These are phyloP conservation scores for Wallacemonas collosoma DNA, from an alignment of 208 protist genomes.

Conservation along the genomic window DNA sequence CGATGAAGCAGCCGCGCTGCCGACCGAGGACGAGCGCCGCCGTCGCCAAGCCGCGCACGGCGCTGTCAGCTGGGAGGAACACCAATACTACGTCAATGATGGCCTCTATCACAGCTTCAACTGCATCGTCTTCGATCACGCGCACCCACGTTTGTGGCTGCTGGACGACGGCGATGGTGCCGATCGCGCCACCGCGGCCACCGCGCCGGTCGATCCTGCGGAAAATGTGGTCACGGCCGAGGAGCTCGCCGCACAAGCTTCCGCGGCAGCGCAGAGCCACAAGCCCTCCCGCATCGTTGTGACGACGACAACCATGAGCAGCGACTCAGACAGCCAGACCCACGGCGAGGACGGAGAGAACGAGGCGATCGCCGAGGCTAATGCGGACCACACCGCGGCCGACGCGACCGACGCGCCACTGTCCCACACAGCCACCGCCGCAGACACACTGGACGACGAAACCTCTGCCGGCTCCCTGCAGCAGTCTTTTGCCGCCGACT, in stretches of 20 bases:
- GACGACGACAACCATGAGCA: conserved; percentile 2
- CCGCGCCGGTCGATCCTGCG: not conserved
- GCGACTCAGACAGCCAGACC: not conserved
- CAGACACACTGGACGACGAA: conserved; percentile 1
- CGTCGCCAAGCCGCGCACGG: not conserved
- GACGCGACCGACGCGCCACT: not conserved
- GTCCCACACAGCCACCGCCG: not conserved
- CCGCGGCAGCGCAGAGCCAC: not conserved
- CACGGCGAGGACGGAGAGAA: not conserved
- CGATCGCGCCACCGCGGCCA: not conserved
- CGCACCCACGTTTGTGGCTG: conserved; percentile 49
- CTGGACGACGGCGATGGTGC: conserved; percentile 41
- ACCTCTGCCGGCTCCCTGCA: conserved; percentile 2
- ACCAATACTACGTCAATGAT: conserved; percentile 88
- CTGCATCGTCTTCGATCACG: conserved; percentile 85
- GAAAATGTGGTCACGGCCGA: not conserved
- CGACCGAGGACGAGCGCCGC: not conserved
- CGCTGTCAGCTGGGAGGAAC: conserved; percentile 28
- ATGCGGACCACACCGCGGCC: not conserved
- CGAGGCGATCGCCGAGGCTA: not conserved
- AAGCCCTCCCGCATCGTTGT: conserved; percentile 5
- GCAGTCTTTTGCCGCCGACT: conserved; percentile 19
- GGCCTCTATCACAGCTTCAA: conserved; percentile 89
- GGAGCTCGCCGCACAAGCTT: not conserved
- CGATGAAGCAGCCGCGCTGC: conserved; percentile 17